Evolutionary conservation across 176 grass and related monocot genomes (phyloP), one percentile per base, ranked within the genome.

Genomic region (Oryza meyeriana): DNA sequence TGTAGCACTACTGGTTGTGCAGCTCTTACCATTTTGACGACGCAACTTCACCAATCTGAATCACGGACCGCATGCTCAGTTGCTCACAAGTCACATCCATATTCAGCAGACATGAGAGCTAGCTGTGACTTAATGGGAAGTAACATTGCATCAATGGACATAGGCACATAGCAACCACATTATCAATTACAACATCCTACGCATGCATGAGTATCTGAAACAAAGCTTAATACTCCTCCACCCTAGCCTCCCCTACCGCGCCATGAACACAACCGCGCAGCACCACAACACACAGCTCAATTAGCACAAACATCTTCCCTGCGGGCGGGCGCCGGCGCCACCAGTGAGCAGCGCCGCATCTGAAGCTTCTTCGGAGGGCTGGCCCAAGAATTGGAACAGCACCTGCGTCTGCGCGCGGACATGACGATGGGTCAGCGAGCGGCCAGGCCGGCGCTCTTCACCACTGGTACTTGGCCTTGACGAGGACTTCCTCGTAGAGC

Each of bases 391-490:
- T 17, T 30, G 24, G 61, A n/a, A 40, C 2, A 25, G 65, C 25
- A 10, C 9, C 10, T 14, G 1, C 35, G 35, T 36, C 3, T 41
- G 14, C 48, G 77, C 42, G 9, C 18, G 63, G 40, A 50, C 41
- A 66, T 40, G 41, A 27, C 5, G 76, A 11, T 44, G 40, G 61
- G 27, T 5, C 61, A 5, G 76, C 12, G 44, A 14, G 16, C 58
- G 61, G 36, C 26, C 18, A 45, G 35, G 35, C 8, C 32, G 1
- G 20, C 17, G 68, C 3, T 52, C 16, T 79, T 98, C 76, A 98
- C 96, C 96, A 95, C 64, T 93, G 96, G 80, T 91, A 98, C 90
- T 98, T 98, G n/a, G 96, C 96, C 44, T 94, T 86, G 62, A 98
- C 73, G 5, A 98, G 93, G 69, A 98, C 96, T 6, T 98, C 90